Evolutionary conservation across 352 stramenopile species (phyloP), one percentile per base, ranked within the genome.

Genomic region (Blastocystis sp.): DNA sequence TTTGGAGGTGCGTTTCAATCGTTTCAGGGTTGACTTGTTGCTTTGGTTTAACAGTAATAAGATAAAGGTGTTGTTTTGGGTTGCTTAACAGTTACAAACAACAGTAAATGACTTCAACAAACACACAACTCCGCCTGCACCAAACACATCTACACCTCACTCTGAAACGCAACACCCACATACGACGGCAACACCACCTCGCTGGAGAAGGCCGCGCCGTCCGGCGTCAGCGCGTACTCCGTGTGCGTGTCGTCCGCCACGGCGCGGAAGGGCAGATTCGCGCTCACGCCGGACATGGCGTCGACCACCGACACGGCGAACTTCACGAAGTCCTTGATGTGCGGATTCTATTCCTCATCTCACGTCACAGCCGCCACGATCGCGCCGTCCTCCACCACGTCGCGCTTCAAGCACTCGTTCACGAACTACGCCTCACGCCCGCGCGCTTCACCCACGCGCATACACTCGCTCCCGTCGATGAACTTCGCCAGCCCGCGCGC

Each of bases 291-390:
- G 1, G 71, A 42, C 17, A 81, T 81, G 10, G 40, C 14, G 52
- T 81, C 24, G 3, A 40, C 45, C 52, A 81, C 14, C 17, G 43
- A 61, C 19, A 81, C 71, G 17, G 40, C 59, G 40, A 81, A 81
- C 57, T 28, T n/a, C 38, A 81, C 52, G 59, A 81, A 81, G 52
- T 81, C 52, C 71, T 81, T 81, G 21, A 81, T 34, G 40, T 81
- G 71, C 11, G 21, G 28, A 40, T 81, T 81, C 71, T 81, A 52
- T 6, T 14, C 24, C 14, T 65, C 11, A n/a, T 48, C 34, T 19
- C 0, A 24, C 4, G 43, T 21, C 52, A 28, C 10, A 6, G 10
- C 21, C 43, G 1, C 71, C 59, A 81, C 71, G 9, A 81, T 43
- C 24, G 71, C 66, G 9, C 38, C 40, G 59, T 81, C 71, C 0